A percentile compares a stretch with the other conserved stretches of the same genome.
phyloP scores from a whole-genome alignment of 169 alveolate species.

The Plasmodium chabaudi region DNA sequence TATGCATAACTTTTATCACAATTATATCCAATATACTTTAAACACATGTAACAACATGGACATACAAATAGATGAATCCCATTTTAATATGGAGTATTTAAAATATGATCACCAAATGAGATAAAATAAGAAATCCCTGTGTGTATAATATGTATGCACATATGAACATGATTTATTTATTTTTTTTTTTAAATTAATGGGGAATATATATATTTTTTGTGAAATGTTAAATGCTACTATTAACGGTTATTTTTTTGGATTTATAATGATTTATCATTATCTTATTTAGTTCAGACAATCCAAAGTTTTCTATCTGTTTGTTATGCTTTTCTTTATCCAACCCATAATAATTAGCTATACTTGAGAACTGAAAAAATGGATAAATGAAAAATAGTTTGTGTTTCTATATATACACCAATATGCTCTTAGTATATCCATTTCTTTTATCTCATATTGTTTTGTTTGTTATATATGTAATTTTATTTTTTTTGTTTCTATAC shows the following conservation, averaged over 20 bases:
- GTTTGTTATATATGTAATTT: background rate
- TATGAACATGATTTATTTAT: too few relatives aligned
- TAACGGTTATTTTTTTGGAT: slow-evolving; percentile 64
- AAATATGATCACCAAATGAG: too few relatives aligned
- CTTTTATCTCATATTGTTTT: background rate
- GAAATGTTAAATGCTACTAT: slow-evolving; percentile 18
- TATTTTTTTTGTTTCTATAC: slow-evolving; percentile 17
- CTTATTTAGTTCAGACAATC: slow-evolving; percentile 66
- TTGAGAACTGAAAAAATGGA: slow-evolving; percentile 27
- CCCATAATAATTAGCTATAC: slow-evolving; percentile 45
- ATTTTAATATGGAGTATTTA: too few relatives aligned
- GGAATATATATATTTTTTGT: background rate
- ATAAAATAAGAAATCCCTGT: too few relatives aligned
- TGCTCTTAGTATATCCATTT: background rate
- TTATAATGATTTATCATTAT: slow-evolving; percentile 75
- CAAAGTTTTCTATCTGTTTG: slow-evolving; percentile 53
- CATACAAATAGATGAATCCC: too few relatives aligned
- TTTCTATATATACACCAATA: too few relatives aligned
- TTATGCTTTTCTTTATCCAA: slow-evolving; percentile 19
- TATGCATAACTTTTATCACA: too few relatives aligned
- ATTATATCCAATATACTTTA: too few relatives aligned
- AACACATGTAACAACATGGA: too few relatives aligned
- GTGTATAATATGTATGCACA: too few relatives aligned
- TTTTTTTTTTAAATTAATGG: too few relatives aligned
- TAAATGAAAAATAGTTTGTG: too few relatives aligned